A percentile compares a stretch with the other conserved stretches of the same genome.
Conservation (phyloP, 169 alveolate genomes). For the Amoebophrya sp. region DNA sequence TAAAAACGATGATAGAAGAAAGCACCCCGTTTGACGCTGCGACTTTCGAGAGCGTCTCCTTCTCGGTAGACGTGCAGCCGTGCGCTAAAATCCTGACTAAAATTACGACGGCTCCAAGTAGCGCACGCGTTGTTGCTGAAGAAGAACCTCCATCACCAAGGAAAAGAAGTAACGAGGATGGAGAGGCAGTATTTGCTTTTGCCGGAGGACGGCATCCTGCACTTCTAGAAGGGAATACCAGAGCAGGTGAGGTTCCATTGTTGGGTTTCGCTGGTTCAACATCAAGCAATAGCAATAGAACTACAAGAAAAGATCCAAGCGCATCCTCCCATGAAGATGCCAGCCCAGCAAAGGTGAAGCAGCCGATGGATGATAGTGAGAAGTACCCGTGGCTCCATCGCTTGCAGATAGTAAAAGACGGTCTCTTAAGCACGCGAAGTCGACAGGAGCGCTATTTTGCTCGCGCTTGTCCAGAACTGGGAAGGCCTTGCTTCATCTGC, state of each 20-base stretch:
- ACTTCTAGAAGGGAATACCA: neutral
- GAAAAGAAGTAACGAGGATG: too few species aligned
- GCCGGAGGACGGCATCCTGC: neutral
- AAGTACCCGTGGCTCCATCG: neutral
- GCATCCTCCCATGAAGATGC: neutral
- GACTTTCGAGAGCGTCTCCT: too few species aligned
- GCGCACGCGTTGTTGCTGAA: too few species aligned
- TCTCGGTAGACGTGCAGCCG: too few species aligned
- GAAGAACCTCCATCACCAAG: too few species aligned
- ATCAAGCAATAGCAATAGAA: neutral
- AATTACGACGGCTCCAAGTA: too few species aligned
- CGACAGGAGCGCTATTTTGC: conserved; percentile 19
- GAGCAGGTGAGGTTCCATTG: neutral
- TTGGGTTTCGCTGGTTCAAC: neutral
- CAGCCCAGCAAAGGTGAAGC: neutral
- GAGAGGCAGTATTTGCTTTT: too few species aligned
- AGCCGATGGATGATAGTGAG: neutral
- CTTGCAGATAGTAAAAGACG: neutral
- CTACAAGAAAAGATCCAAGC: neutral
- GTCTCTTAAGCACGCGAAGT: neutral
- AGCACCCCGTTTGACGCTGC: too few species aligned
- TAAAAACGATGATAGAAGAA: too few species aligned
- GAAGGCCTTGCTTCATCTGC: neutral
- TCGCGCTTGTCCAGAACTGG: neutral
- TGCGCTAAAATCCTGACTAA: too few species aligned